Base-by-base conservation (phyloP, 2,329 filamentous ascomycete genomes). In the Tolypocladium nubicola region DNA sequence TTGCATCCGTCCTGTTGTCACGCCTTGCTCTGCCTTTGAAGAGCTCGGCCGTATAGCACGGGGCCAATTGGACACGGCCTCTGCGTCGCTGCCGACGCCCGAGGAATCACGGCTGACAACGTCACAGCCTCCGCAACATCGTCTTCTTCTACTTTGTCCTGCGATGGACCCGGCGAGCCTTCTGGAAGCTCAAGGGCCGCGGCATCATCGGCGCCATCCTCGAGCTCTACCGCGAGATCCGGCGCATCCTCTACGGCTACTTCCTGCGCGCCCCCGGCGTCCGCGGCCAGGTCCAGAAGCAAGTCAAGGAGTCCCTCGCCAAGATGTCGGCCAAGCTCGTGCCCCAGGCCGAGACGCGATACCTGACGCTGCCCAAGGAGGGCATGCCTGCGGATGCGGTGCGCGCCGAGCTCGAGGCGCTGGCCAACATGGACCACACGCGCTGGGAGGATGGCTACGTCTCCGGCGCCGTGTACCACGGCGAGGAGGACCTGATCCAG, bases 371-470 rank as follows among this genome's bases (percentile, higher is more conserved):
- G 19, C 94, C 94, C 5, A 87, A 87, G 70, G 85, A 93, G 68
- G 93, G 92, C 69, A 89, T 92, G 86, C 80, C 82, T 33, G 79
- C 86, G 47, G 91, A 97, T 21, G 84, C 86, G 61, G 82, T 99
- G 47, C 83, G 85, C 64, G 82, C 84, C 59, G 93, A 97, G 77
- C 81, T 99, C 60, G 83, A 86, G 59, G 83, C 84, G 63, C 78
- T 99, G 63, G 85, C 87, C 19, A 85, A 80, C 53, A 89, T 99
- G 88, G 87, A 97, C 66, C 94, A 97, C 73, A 96, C 92, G 2
- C 83, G 88, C 62, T 99, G 94, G 94, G 94, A 99, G 74, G 93
- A 97, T 71, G 94, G 94, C 10, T 87, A 84, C 62, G 94, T 99
- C 56, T 95, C 89, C 47, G 94, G 94, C 37, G 93, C 94, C 35